A percentile compares a stretch with the other conserved stretches of the same genome.
These are phyloP conservation scores for Nannochloropsis gaditana DNA, from an alignment of 108 stramenopile species.

Conservation along the genomic window DNA sequence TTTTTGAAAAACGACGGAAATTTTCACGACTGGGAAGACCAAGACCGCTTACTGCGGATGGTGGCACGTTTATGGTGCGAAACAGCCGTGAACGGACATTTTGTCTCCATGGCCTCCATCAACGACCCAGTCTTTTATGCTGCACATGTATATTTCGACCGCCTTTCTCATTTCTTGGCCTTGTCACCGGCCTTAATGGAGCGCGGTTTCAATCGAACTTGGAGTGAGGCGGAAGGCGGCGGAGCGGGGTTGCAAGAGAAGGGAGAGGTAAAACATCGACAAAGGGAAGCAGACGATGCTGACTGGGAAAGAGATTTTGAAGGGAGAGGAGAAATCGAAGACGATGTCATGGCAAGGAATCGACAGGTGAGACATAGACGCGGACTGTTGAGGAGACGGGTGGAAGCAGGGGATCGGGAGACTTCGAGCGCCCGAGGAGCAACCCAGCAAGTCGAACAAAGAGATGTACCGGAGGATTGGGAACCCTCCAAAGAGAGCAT, in stretches of 20 bases:
- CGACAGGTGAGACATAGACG: no score
- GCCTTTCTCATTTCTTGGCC: not conserved
- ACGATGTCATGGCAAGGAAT: not conserved
- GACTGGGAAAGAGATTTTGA: not conserved
- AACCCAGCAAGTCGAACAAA: not conserved
- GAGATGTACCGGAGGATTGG: no score
- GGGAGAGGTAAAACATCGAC: not conserved
- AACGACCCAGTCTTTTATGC: not conserved
- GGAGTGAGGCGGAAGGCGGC: not conserved
- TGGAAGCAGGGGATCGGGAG: not conserved
- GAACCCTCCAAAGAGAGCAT: not conserved
- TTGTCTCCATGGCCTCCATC: not conserved
- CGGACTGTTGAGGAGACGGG: not conserved
- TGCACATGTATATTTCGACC: not conserved
- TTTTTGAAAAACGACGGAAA: not conserved
- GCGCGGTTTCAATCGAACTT: not conserved
- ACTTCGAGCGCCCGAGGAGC: not conserved
- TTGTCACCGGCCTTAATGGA: not conserved
- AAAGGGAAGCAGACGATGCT: not conserved
- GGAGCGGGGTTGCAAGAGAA: not conserved
- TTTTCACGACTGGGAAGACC: not conserved
- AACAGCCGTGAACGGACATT: not conserved
- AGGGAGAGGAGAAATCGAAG: not conserved
- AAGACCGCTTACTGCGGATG: not conserved
- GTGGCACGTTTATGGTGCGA: not conserved